Base-by-base conservation (phyloP, 192 early-diverging fungal genomes). In the Cladochytrium replicatum region DNA sequence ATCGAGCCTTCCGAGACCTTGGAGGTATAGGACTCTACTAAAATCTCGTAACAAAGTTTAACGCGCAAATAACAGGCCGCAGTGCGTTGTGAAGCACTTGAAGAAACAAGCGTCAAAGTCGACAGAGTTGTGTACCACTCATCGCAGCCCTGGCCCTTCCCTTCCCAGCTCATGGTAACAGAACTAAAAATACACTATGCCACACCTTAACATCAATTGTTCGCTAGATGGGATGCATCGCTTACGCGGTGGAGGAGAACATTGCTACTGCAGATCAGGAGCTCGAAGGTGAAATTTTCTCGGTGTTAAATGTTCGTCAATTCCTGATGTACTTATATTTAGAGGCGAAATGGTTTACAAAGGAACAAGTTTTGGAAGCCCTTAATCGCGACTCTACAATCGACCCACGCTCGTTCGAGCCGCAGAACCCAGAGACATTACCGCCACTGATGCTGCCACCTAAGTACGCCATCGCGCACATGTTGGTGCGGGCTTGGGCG, bases 121-220 rank as follows among this genome's bases (percentile, higher is more conserved):
- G 57, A 54, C 6, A 38, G 50, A 8, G 67, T 78, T 0, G 37
- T 52, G 23, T 79, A 75, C 52, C 70, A 74, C 54, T 54, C 52
- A 8, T 67, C 62, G 6, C 75, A 80, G 54, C 76, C 76, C n/a
- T 80, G 78, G 78, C 74, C 78, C 22, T 80, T 79, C 51, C 78
- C 78, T 4, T 55, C 61, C 23, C 55, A 63, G 17, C 50, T 80
- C 31, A 80, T 80, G 74, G 28, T 78, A 32, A 52, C 30, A 17
- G 50, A 60, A 21, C 22, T 64, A 15, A 45, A 11, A n/a, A 41
- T 39, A 13, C 60, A 25, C 23, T 19, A 64, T 24, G n/a, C n/a
- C 53, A 13, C 4, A 11, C 22, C 22, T 13, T 44, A 13, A 37
- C 11, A 11, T 11, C 11, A 44, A 37, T 13, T 27, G 11, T 37